These are phyloP conservation scores for Sugiyamaella mastotermitis DNA, from an alignment of 805 yeast species.

Conservation along the genomic window DNA sequence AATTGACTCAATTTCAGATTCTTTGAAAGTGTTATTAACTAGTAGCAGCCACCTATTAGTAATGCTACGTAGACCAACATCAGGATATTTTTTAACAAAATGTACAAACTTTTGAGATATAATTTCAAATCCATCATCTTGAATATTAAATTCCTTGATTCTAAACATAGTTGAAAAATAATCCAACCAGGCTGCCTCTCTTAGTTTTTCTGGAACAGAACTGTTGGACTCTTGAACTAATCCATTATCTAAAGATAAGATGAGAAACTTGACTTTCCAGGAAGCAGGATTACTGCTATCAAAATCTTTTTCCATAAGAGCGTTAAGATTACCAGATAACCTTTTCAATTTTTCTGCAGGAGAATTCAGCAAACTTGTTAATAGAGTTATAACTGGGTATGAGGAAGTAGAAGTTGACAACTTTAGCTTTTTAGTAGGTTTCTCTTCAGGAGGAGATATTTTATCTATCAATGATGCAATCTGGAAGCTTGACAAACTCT, in stretches of 20 bases:
- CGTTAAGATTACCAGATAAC: not conserved
- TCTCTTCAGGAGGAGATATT: not conserved
- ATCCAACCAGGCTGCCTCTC: constrained; percentile 1
- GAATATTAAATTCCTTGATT: constrained; percentile 7
- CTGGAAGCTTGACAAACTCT: not conserved
- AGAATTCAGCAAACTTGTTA: not conserved
- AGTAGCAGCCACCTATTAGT: constrained; percentile 16
- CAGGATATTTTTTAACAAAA: constrained; percentile 1
- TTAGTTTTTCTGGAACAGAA: not conserved
- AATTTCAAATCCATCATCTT: constrained; percentile 3
- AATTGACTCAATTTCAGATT: constrained; percentile 3
- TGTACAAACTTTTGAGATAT: no score
- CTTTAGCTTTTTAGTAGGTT: not conserved
- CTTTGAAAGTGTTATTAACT: constrained; percentile 7
- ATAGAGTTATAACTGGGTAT: not conserved
- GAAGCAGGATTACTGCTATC: not conserved
- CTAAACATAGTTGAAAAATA: constrained; percentile 11
- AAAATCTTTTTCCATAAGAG: not conserved
- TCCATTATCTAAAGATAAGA: constrained; percentile 10
- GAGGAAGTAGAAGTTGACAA: not conserved
- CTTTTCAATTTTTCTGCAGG: constrained; percentile 1
- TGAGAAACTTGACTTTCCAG: constrained; percentile 12
- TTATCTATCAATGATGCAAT: not conserved
- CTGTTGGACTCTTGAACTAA: not conserved
- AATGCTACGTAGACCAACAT: constrained; percentile 1